Evolutionary conservation across 192 early-diverging fungal species (phyloP), one percentile per base, ranked within the genome.

Genomic region (Chytriomyces confervae): DNA sequence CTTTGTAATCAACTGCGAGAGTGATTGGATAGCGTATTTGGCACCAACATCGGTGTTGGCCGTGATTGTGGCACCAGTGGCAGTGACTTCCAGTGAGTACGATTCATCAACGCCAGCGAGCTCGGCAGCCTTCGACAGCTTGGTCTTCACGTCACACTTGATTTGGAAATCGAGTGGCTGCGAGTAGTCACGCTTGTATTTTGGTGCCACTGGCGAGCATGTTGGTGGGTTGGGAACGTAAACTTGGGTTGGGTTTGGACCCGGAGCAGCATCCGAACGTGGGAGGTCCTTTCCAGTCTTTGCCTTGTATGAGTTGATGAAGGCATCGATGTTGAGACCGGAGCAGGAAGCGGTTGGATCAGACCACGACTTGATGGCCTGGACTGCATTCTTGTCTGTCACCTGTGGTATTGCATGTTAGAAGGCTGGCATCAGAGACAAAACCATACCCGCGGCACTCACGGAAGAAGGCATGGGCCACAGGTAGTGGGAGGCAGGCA

Each of bases 11-110:
- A 95, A 64, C 76, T 95, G 94, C 36, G 89, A 88, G 66, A 91
- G 88, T 7, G 92, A 93, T 78, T 92, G 91, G 7, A 94, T 80
- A 8, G 85, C 92, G 61, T 91, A 90, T 50, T 93, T 72, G 13
- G 92, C 93, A 23, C 93, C 93, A 45, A 85, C 88, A 53, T 89
- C 80, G 4, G 90, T 90, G 44, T 79, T 77, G 13, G 93, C 85
- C 27, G 76, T 81, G 63, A 94, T 83, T 3, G 13, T 43, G 36
- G 50, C 60, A 44, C 77, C 68, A 45, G 29, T 53, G 9, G 50
- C 29, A n/a, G 73, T 48, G 63, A 65, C 63, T 13, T 43, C 46
- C 60, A 75, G 62, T 7, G 73, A 47, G 62, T 75, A 75, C 1
- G 43, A 29, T 36, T 75, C 67, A 27, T 65, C 63, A 27, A 65